Base-by-base conservation (phyloP, 164 flowering plant species). In the Liquidambar formosana region DNA sequence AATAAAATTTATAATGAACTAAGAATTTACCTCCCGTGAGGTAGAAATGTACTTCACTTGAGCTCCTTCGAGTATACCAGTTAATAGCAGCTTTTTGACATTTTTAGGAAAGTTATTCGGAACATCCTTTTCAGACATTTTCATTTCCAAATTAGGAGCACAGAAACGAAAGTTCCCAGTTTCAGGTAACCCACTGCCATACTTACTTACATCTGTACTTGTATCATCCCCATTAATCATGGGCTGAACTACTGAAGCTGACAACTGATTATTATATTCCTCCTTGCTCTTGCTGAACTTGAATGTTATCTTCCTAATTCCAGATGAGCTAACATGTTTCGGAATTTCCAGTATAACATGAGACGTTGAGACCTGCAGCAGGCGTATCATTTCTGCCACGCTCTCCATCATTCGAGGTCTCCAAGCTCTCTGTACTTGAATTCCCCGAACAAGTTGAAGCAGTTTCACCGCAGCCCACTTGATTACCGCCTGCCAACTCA, bases 1-100 rank as follows among this genome's bases (percentile, higher is more conserved):
- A 49, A 18, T 0, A 43, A 47, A 47, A 58, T 27, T 13, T 0
- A 60, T 1, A 41, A 48, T 8, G 21, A 21, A 27, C 33, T 21
- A 61, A 23, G 8, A 70, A 47, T 27, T 58, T 83, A 89, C 94
- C 86, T 76, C 70, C 4, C 64, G 46, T 13, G 72, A 15, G 15
- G 61, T 27, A 27, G 82, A 80, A 61, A 84, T 76, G 75, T 89
- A 89, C 70, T 87, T 87, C 77, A 89, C 94, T 49, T 72, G 71
- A 64, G 92, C 94, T 76, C 92, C 91, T 64, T 89, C 90, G 45
- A 89, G 77, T 57, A 89, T 87, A 27, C 91, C 79, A 68, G 94
- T 87, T 10, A 77, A 81, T 57, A 89, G 65, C 48, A 89, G 82
- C 78, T 81, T 87, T 59, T 85, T 89, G 8, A 87, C 94, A 78